These are phyloP conservation scores for Pseudonitzschia delicatissima DNA, from an alignment of 108 stramenopile genomes.

Conservation along the genomic window DNA sequence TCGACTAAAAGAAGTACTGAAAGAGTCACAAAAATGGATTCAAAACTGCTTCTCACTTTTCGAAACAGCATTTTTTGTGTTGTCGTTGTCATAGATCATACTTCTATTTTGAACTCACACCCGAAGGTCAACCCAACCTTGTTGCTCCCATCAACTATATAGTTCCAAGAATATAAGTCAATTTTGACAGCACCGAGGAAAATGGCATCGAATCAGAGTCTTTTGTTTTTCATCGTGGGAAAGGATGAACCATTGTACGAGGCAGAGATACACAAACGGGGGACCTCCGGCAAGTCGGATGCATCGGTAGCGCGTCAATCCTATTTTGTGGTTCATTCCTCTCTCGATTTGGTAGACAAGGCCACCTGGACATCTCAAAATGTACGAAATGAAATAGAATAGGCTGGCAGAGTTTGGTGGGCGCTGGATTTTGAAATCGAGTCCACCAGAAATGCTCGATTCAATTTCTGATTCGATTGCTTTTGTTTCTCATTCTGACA, in stretches of 20 bases:
- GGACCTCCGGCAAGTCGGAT: slow-evolving; percentile 42
- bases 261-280: slow-evolving; percentile 72
- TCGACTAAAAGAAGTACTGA: too few species aligned
- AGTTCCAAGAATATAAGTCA: too few species aligned
- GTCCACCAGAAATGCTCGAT: neutral
- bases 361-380: slow-evolving; percentile 78
- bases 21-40: too few species aligned
- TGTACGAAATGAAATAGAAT: slow-evolving; percentile 18
- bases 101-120: too few species aligned
- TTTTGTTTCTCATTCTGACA: neutral
- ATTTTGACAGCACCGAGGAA: neutral
- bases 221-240: slow-evolving; percentile 82
- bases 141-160: too few species aligned
- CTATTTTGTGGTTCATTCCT: slow-evolving; percentile 92
- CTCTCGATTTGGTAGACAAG: slow-evolving; percentile 91
- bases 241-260: slow-evolving; percentile 85
- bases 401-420: neutral
- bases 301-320: slow-evolving; percentile 80
- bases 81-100: too few species aligned
- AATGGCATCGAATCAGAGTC: slow-evolving; percentile 22
- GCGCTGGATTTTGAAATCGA: neutral
- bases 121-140: too few species aligned
- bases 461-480: neutral
- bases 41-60: too few species aligned
- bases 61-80: too few species aligned